phyloP scores from a whole-genome alignment of 371 early-diverging fungal genomes.

The Actinomortierella wolfii region DNA sequence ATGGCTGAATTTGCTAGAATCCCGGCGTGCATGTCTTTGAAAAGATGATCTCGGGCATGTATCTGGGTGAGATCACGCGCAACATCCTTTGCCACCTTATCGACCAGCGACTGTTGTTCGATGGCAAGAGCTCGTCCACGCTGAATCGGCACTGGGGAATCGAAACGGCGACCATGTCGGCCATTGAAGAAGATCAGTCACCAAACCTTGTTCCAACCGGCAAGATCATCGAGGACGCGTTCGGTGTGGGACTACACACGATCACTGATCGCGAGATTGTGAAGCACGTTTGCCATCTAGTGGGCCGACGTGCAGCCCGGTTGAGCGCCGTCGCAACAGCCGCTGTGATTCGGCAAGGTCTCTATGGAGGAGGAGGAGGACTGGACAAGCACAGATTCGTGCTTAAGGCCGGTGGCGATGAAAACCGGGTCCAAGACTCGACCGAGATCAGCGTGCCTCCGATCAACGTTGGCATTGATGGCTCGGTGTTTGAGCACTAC shows the following conservation, averaged over 20 bases:
- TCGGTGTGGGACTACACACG: constrained; percentile 62
- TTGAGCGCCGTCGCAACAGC: constrained; percentile 86
- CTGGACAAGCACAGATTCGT: no score
- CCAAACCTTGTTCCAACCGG: constrained; percentile 67
- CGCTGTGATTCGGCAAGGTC: constrained; percentile 73
- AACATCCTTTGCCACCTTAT: constrained; percentile 81
- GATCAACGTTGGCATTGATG: constrained; percentile 91
- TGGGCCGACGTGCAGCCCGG: constrained; percentile 89
- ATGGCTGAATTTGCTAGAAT: constrained; percentile 56
- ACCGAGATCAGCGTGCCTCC: neutral
- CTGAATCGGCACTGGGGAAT: constrained; percentile 78
- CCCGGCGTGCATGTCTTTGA: constrained; percentile 87
- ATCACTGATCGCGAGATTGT: constrained; percentile 81
- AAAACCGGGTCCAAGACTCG: constrained; percentile 1
- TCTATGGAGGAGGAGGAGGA: neutral
- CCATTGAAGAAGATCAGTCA: constrained; percentile 84
- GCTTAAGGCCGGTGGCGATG: neutral
- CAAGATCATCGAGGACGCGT: constrained; percentile 67
- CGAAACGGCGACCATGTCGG: constrained; percentile 89
- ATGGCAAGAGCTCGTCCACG: constrained; percentile 65
- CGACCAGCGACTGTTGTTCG: constrained; percentile 80
- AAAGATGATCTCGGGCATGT: constrained; percentile 96
- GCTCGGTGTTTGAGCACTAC: constrained; percentile 91
- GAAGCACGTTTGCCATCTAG: constrained; percentile 81
- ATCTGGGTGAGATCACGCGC: constrained; percentile 92